phyloP scores from a whole-genome alignment of 768 basidiomycete species.

The Leucosporidium yakuticum region DNA sequence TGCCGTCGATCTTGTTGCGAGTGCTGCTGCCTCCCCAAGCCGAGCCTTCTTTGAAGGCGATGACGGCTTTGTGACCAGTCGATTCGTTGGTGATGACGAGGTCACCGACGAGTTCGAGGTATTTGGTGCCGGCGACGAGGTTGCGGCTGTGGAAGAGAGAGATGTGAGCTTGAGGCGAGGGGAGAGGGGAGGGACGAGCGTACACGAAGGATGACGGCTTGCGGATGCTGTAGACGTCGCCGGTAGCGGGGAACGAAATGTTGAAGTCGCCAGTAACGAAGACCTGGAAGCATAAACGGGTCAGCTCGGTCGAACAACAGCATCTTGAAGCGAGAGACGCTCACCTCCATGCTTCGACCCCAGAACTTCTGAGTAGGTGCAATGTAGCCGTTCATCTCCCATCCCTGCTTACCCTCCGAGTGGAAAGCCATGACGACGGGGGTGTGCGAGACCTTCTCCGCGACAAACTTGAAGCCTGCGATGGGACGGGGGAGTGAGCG shows the following conservation, averaged over 20 bases:
- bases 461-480: conserved; percentile 44
- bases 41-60: conserved; percentile 76
- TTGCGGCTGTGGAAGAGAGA: conserved; percentile 17
- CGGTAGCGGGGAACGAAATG: conserved; percentile 21
- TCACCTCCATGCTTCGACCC: conserved; percentile 30
- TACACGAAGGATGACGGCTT: conserved; percentile 30
- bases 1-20: conserved; percentile 75
- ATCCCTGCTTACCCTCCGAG: conserved; percentile 19
- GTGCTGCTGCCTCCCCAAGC: conserved; percentile 88
- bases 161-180: background rate
- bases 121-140: conserved; percentile 37
- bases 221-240: conserved; percentile 27
- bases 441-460: conserved; percentile 93
- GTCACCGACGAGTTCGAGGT: conserved; percentile 37
- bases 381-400: conserved; percentile 28
- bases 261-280: conserved; percentile 24
- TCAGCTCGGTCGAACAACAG: conserved; percentile 6
- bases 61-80: conserved; percentile 73
- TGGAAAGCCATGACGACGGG: conserved; percentile 47
- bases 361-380: conserved; percentile 35
- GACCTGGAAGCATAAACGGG: background rate
- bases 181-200: background rate
- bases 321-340: background rate
- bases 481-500: background rate
- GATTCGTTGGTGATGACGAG: conserved; percentile 22